phyloP scores from a whole-genome alignment of 1,139 yeast species.

The Hemisphaericaspora xylofermentans region DNA sequence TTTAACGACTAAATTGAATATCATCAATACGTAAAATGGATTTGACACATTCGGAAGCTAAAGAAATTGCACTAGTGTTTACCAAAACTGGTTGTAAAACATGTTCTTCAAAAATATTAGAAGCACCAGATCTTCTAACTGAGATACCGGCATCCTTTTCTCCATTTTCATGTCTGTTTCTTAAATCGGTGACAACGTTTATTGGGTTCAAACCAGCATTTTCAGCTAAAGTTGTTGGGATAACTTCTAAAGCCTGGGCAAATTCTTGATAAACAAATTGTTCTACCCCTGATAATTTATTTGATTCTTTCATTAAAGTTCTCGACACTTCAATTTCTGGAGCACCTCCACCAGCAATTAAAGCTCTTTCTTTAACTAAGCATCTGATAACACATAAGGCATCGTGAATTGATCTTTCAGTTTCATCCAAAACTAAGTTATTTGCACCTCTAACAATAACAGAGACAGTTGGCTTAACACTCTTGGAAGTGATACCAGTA shows the following conservation, averaged over 20 bases:
- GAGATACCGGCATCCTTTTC: conserved; percentile 94
- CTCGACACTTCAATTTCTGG: conserved; percentile 95
- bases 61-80: conserved; percentile 86
- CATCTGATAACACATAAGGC: conserved; percentile 97
- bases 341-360: conserved; percentile 99
- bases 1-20: conserved; percentile 58
- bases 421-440: conserved; percentile 83
- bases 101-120: conserved; percentile 89
- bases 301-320: conserved; percentile 73
- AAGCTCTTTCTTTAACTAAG: conserved; percentile 87
- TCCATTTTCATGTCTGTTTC: conserved; percentile 89
- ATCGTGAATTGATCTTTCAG: conserved; percentile 95
- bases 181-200: conserved; percentile 90
- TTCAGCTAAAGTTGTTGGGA: conserved; percentile 96
- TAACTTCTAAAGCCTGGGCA: conserved; percentile 92
- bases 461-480: conserved; percentile 74
- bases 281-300: conserved; percentile 82
- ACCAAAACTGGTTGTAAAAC: conserved; percentile 96
- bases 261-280: conserved; percentile 94
- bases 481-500: conserved; percentile 71
- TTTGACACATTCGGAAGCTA: conserved; percentile 96
- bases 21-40: conserved; percentile 95
- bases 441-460: conserved; percentile 96
- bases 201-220: conserved; percentile 96
- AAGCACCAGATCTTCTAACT: conserved; percentile 89